Evolutionary conservation across 2,329 filamentous ascomycete species (phyloP), one percentile per base, ranked within the genome.

Genomic region (Alternaria dauci): DNA sequence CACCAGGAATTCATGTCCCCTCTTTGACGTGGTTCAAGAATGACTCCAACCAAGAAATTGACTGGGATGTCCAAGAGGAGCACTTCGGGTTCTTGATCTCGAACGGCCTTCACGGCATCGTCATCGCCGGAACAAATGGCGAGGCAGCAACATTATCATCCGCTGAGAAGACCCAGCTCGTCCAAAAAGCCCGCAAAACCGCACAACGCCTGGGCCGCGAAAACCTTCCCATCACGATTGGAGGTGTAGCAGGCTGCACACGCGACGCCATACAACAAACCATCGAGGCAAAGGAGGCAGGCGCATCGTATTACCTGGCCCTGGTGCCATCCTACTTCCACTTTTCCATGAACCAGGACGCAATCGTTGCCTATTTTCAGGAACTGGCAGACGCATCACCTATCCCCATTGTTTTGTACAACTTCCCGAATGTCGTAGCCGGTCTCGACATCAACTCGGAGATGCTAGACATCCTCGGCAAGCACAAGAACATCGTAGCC

Each of bases 1-100:
- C 84, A 30, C 79, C 81, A 1, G 85, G 85, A 4, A 84, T 88
- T 48, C 85, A 87, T 62, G 85, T 84, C n/a, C 86, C 85, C 1
- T 82, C 80, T 20, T 71, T 88, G 67, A 87, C 85, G 4, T 88
- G 82, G 80, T 88, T 87, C 71, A 75, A 78, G 47, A 76, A 80
- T 57, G 79, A 82, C 59, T 67, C 72, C 28, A 74, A 67, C 5
- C 85, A 87, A 67, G 83, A 85, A 42, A 84, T 87, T 39, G 84
- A 88, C 68, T 87, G 85, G 85, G 77, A 81, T 6, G 71, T 84
- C 1, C 85, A 88, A 68, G 81, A 80, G 57, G 79, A 81, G 63
- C 86, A 87, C 59, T 73, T 86, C 25, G 78, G 85, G 66, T 87
- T 86, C 66, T 73, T 87, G n/a, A 78, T 87, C 54, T 76, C 73